These are phyloP conservation scores for Brettanomyces anomalus DNA, from an alignment of 805 yeast genomes.

Conservation along the genomic window DNA sequence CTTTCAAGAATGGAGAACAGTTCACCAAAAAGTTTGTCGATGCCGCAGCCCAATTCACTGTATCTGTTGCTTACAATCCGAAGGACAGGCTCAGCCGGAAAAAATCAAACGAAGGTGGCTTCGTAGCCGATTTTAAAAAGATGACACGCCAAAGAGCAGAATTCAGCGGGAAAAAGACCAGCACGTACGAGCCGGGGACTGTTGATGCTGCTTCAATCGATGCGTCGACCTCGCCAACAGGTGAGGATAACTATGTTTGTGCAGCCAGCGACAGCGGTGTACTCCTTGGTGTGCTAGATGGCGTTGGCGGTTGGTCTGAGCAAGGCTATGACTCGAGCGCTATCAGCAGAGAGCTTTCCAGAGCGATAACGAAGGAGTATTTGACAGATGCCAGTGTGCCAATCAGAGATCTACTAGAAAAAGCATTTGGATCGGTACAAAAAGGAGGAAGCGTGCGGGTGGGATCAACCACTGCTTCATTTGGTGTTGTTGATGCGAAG, in stretches of 20 bases:
- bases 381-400: constrained; percentile 14
- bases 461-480: constrained; percentile 91
- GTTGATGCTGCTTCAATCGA: constrained; percentile 28
- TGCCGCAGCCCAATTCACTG: constrained; percentile 33
- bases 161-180: constrained; percentile 3
- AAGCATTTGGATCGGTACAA: constrained; percentile 48
- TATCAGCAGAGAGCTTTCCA: constrained; percentile 72
- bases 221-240: constrained; percentile 36
- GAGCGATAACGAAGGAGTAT: constrained; percentile 36
- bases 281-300: constrained; percentile 84
- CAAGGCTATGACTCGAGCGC: constrained; percentile 87
- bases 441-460: constrained; percentile 58
- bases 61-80: constrained; percentile 68
- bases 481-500: constrained; percentile 57
- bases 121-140: constrained; percentile 19
- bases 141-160: constrained; percentile 7
- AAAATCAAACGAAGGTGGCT: constrained; percentile 8
- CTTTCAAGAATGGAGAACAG: constrained; percentile 21
- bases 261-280: constrained; percentile 34
- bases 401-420: constrained; percentile 41
- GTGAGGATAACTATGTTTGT: constrained; percentile 68
- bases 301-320: constrained; percentile 97
- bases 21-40: constrained; percentile 18
- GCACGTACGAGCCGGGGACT: not conserved
- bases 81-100: constrained; percentile 44